phyloP scores from a whole-genome alignment of 306 rosid species.

The Hippophae gyantsensis region DNA sequence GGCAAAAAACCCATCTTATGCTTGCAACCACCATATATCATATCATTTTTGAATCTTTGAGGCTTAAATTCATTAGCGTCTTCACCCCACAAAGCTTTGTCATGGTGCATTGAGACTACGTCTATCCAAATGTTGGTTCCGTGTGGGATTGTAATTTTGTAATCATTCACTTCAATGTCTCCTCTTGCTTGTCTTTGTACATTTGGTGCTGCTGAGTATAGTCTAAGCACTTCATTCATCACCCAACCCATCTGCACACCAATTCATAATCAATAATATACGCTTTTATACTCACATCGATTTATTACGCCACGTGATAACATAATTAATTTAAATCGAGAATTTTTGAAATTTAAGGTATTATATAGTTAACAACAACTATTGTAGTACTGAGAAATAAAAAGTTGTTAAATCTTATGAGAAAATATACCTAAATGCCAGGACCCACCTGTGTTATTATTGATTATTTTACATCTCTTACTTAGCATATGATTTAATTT shows the following conservation, averaged over 20 bases:
- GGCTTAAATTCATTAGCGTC: constrained; percentile 51
- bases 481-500: too few relatives aligned
- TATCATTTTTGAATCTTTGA: constrained; percentile 42
- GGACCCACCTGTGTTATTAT: too few relatives aligned
- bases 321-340: too few relatives aligned
- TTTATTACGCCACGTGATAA: background rate
- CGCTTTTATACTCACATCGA: background rate
- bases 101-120: constrained; percentile 57
- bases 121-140: constrained; percentile 73
- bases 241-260: constrained; percentile 57
- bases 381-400: too few relatives aligned
- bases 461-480: too few relatives aligned
- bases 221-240: constrained; percentile 52
- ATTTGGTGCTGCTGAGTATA: constrained; percentile 60
- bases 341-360: too few relatives aligned
- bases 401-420: too few relatives aligned
- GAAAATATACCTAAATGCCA: too few relatives aligned
- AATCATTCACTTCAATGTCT: constrained; percentile 34
- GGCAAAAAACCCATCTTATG: constrained; percentile 65
- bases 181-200: constrained; percentile 53
- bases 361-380: too few relatives aligned
- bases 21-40: constrained; percentile 35
- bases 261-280: too few relatives aligned
- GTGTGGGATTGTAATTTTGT: constrained; percentile 29
- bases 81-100: constrained; percentile 38